phyloP scores from a whole-genome alignment of 305 asterid genomes.

The Nicotiana rustica region DNA sequence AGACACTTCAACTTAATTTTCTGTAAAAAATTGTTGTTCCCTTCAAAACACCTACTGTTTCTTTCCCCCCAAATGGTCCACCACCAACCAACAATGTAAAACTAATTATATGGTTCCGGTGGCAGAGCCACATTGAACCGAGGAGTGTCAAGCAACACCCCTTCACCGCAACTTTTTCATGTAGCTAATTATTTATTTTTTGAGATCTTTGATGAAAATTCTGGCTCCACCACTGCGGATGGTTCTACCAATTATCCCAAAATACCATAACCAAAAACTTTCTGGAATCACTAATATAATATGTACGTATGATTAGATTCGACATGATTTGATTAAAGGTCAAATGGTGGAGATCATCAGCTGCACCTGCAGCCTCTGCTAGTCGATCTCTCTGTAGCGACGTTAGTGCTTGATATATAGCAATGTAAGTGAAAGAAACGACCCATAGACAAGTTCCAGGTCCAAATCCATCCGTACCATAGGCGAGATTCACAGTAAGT shows the following conservation, averaged over 20 bases:
- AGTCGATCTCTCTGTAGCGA: too few species aligned
- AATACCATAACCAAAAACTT: conserved; percentile 12
- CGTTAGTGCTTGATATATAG: background rate
- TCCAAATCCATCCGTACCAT: conserved; percentile 27
- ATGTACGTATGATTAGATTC: conserved; percentile 22
- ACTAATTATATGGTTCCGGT: background rate
- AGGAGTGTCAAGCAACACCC: too few species aligned
- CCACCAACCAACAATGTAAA: background rate
- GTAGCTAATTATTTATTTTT: too few species aligned
- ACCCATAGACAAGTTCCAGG: background rate
- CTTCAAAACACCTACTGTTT: too few species aligned
- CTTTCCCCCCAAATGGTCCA: too few species aligned
- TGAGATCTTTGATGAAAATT: too few species aligned
- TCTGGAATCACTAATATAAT: background rate
- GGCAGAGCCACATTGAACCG: too few species aligned
- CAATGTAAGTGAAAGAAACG: background rate
- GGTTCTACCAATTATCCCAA: background rate
- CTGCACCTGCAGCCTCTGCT: background rate
- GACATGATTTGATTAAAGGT: conserved; percentile 11
- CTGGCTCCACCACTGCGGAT: too few species aligned
- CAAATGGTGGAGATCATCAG: background rate
- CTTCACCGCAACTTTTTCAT: too few species aligned
- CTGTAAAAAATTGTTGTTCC: too few species aligned
- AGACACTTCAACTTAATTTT: too few species aligned
- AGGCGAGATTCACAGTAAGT: background rate